These are phyloP conservation scores for Kwoniella sp. DNA, from an alignment of 768 basidiomycete species.

Conservation along the genomic window DNA sequence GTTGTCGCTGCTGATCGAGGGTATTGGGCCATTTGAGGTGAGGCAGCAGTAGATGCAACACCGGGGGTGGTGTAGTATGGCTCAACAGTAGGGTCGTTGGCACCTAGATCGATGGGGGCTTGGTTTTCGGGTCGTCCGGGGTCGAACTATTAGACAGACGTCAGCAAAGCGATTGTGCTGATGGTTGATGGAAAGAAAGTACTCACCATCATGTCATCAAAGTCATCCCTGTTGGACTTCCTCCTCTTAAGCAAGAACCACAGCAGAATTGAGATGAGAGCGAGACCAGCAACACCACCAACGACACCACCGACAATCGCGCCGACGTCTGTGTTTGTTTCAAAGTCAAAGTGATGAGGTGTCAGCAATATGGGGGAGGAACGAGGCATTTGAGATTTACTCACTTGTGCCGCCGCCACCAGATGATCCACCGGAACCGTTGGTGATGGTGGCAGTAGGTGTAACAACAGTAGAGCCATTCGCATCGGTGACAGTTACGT, in stretches of 20 bases:
- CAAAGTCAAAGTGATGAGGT: background rate
- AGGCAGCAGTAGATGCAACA: slow-evolving; percentile 43
- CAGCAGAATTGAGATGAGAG: slow-evolving; percentile 28
- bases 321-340: slow-evolving; percentile 23
- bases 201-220: slow-evolving; percentile 56
- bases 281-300: slow-evolving; percentile 43
- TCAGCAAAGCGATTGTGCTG: too few species aligned
- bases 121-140: slow-evolving; percentile 48
- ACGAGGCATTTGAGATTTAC: background rate
- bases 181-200: background rate
- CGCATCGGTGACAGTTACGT: slow-evolving; percentile 19
- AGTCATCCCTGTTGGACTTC: slow-evolving; percentile 44
- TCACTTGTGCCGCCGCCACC: slow-evolving; percentile 11
- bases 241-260: slow-evolving; percentile 37
- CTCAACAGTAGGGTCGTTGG: slow-evolving; percentile 34
- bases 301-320: slow-evolving; percentile 48
- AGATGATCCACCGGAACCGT: background rate
- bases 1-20: slow-evolving; percentile 42
- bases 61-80: slow-evolving; percentile 50
- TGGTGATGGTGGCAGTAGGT: slow-evolving; percentile 7
- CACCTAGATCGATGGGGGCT: slow-evolving; percentile 46
- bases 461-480: slow-evolving; percentile 12
- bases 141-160: slow-evolving; percentile 54
- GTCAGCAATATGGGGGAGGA: too few species aligned
- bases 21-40: slow-evolving; percentile 53